Evolutionary conservation across 2,329 filamentous ascomycete genomes (phyloP).

Genomic region (Elsinoe australis): DNA sequence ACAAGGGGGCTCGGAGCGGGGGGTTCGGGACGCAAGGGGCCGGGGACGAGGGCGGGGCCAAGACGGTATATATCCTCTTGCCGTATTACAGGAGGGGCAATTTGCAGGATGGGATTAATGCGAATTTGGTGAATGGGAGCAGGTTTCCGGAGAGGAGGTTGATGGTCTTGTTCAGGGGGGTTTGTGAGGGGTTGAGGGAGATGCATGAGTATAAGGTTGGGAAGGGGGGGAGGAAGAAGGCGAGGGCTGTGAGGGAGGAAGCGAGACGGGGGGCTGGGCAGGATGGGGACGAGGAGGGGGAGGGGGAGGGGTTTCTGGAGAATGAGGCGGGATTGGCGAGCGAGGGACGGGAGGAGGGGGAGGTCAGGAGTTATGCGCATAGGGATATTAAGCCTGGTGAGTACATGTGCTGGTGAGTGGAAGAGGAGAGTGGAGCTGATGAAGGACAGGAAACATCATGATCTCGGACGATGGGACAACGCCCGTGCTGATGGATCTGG

Average conservation of each 20-base stretch:
- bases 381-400: conserved; percentile 93
- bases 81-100: conserved; percentile 95
- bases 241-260: conserved; percentile 48
- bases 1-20: conserved; percentile 39
- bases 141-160: conserved; percentile 79
- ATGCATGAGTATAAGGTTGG: conserved; percentile 83
- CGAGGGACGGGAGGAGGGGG: conserved; percentile 60
- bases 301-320: conserved; percentile 59
- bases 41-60: conserved; percentile 55
- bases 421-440: neutral
- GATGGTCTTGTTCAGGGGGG: conserved; percentile 84
- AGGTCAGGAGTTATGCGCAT: conserved; percentile 77
- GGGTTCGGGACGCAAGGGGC: conserved; percentile 8
- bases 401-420: conserved; percentile 23
- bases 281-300: conserved; percentile 41
- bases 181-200: conserved; percentile 75
- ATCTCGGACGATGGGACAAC: conserved; percentile 82
- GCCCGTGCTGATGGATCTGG: conserved; percentile 95
- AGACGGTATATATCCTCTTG: conserved; percentile 93
- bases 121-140: conserved; percentile 92
- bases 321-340: conserved; percentile 62
- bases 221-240: conserved; percentile 44
- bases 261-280: conserved; percentile 41
- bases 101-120: conserved; percentile 96
- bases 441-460: conserved; percentile 78